Conservation (phyloP, 768 basidiomycete genomes). For the Mycena rosella region DNA sequence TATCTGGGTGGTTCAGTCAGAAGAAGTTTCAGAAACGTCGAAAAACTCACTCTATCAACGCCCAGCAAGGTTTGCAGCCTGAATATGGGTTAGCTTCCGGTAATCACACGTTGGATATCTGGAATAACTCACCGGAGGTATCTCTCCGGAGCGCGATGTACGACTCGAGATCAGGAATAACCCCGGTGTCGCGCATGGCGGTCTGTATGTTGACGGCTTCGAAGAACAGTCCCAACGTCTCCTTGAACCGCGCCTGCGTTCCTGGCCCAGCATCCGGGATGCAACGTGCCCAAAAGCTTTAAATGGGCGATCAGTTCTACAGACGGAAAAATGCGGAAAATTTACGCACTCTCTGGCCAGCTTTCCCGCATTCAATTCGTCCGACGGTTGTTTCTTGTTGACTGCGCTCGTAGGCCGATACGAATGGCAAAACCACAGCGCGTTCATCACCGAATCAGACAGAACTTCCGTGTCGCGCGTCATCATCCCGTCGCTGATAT, state of each 20-base stretch:
- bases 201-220: constrained; percentile 76
- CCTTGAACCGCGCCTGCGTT: constrained; percentile 76
- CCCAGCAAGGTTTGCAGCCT: constrained; percentile 82
- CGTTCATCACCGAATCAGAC: constrained; percentile 78
- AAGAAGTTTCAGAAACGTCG: constrained; percentile 21
- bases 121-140: constrained; percentile 66
- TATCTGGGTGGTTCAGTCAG: constrained; percentile 53
- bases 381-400: constrained; percentile 54
- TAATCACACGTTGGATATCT: constrained; percentile 36
- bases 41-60: constrained; percentile 71
- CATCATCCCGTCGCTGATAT: constrained; percentile 86
- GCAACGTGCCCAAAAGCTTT: constrained; percentile 78
- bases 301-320: constrained; percentile 19
- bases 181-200: constrained; percentile 62
- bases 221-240: constrained; percentile 77
- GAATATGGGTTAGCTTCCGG: constrained; percentile 26
- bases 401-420: constrained; percentile 61
- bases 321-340: constrained; percentile 19
- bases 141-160: constrained; percentile 81
- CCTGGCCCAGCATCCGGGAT: constrained; percentile 68
- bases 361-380: constrained; percentile 68
- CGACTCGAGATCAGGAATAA: constrained; percentile 77
- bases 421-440: constrained; percentile 66
- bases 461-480: constrained; percentile 69
- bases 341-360: constrained; percentile 75